A percentile compares a stretch with the other conserved stretches of the same genome.
Conservation (phyloP, 2,329 filamentous ascomycete species). For the Aspergillus sp. region DNA sequence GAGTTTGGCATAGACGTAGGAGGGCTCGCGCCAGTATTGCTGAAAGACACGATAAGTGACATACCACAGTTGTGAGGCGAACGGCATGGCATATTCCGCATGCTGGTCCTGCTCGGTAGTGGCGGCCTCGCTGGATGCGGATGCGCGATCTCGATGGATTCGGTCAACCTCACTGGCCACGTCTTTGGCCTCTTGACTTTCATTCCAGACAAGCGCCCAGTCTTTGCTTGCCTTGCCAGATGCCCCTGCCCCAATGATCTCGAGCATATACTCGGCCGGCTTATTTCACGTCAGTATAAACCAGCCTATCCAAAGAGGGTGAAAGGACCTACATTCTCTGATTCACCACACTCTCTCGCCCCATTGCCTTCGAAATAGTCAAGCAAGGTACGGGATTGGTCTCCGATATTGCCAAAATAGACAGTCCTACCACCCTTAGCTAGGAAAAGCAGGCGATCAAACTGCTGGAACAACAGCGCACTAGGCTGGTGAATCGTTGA, state of each 20-base stretch:
- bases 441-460: slow-evolving; percentile 62
- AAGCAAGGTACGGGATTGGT: slow-evolving; percentile 56
- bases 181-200: slow-evolving; percentile 54
- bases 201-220: slow-evolving; percentile 63
- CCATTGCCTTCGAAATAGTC: slow-evolving; percentile 65
- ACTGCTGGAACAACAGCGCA: slow-evolving; percentile 88
- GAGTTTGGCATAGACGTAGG: slow-evolving; percentile 81
- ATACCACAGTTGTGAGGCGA: slow-evolving; percentile 62
- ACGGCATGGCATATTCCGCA: slow-evolving; percentile 80
- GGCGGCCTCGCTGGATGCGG: slow-evolving; percentile 41
- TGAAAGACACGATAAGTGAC: slow-evolving; percentile 76
- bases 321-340: slow-evolving; percentile 54
- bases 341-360: slow-evolving; percentile 56
- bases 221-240: slow-evolving; percentile 66
- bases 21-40: slow-evolving; percentile 84
- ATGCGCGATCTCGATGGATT: slow-evolving; percentile 52
- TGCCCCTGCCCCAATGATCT: slow-evolving; percentile 57
- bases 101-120: slow-evolving; percentile 66
- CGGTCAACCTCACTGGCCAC: slow-evolving; percentile 60
- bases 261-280: slow-evolving; percentile 72
- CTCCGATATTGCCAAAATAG: slow-evolving; percentile 66
- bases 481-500: slow-evolving; percentile 94
- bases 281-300: slow-evolving; percentile 16
- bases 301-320: background rate
- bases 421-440: slow-evolving; percentile 64